Conservation (phyloP, 179 eudicot genomes). For the Sideroxylon spinosum region DNA sequence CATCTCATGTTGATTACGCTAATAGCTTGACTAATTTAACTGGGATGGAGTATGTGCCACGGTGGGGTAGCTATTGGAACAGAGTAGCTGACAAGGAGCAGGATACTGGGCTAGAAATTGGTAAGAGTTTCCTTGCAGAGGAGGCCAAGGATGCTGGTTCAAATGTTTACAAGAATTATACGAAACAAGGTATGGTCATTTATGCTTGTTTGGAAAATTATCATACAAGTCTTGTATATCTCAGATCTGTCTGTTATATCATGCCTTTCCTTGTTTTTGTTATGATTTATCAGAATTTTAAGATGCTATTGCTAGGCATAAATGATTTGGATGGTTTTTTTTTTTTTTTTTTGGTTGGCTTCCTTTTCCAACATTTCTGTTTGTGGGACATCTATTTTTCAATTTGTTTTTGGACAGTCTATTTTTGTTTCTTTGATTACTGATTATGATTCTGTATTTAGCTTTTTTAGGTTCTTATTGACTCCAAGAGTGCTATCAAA, state of each 20-base stretch:
- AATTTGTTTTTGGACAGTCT: too few species aligned
- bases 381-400: not conserved
- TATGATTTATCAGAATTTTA: not conserved
- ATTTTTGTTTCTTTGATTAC: not conserved
- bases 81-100: slow-evolving; percentile 40
- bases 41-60: slow-evolving; percentile 33
- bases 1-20: slow-evolving; percentile 44
- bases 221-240: not conserved
- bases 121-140: slow-evolving; percentile 30
- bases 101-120: slow-evolving; percentile 29
- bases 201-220: slow-evolving; percentile 2
- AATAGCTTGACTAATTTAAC: slow-evolving; percentile 22
- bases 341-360: not conserved
- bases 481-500: not conserved
- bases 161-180: slow-evolving; percentile 20
- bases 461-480: not conserved
- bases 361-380: not conserved
- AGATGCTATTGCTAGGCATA: not conserved
- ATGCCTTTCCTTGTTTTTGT: not conserved
- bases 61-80: slow-evolving; percentile 44
- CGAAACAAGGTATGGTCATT: slow-evolving; percentile 36
- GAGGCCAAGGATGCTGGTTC: slow-evolving; percentile 29
- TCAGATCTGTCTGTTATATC: not conserved
- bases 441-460: not conserved
- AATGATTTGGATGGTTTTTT: not conserved